Evolutionary conservation across 768 basidiomycete genomes (phyloP).

Genomic region (Auricularia auricula-judae): DNA sequence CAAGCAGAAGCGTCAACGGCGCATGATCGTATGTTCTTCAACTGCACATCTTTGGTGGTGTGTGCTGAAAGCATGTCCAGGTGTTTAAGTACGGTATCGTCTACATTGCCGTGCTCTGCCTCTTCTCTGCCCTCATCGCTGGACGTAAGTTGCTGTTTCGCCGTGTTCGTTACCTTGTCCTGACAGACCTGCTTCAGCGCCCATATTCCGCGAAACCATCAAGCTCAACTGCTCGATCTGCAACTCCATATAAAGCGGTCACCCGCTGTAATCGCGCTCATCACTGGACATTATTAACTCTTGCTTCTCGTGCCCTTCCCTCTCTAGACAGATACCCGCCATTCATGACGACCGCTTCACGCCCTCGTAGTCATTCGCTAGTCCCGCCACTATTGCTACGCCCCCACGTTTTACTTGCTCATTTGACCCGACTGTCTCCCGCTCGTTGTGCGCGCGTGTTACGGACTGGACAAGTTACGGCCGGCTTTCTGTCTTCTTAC

Average conservation of each 20-base stretch:
- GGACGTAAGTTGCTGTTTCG: slow-evolving; percentile 10
- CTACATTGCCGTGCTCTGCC: slow-evolving; percentile 54
- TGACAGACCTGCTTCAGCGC: slow-evolving; percentile 30
- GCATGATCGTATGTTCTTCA: slow-evolving; percentile 62
- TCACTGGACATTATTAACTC: not conserved
- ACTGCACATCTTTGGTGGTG: not conserved
- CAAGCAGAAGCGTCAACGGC: slow-evolving; percentile 81
- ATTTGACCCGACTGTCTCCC: too few relatives aligned
- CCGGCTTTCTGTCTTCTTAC: too few relatives aligned
- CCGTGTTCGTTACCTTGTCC: slow-evolving; percentile 6
- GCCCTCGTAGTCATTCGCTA: too few relatives aligned
- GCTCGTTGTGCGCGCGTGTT: too few relatives aligned
- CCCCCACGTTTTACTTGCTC: too few relatives aligned
- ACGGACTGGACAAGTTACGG: too few relatives aligned
- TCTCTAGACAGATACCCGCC: not conserved
- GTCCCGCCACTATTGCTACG: too few relatives aligned
- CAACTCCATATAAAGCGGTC: slow-evolving; percentile 14
- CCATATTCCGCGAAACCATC: slow-evolving; percentile 47
- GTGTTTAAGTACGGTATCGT: slow-evolving; percentile 76
- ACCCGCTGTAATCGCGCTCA: not conserved
- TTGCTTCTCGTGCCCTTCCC: not conserved
- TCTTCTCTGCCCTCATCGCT: slow-evolving; percentile 68
- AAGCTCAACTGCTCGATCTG: slow-evolving; percentile 57
- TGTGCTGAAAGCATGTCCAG: slow-evolving; percentile 24
- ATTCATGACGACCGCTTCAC: too few relatives aligned